Evolutionary conservation across 371 early-diverging fungal genomes (phyloP).

Genomic region (Catenaria anguillulae): DNA sequence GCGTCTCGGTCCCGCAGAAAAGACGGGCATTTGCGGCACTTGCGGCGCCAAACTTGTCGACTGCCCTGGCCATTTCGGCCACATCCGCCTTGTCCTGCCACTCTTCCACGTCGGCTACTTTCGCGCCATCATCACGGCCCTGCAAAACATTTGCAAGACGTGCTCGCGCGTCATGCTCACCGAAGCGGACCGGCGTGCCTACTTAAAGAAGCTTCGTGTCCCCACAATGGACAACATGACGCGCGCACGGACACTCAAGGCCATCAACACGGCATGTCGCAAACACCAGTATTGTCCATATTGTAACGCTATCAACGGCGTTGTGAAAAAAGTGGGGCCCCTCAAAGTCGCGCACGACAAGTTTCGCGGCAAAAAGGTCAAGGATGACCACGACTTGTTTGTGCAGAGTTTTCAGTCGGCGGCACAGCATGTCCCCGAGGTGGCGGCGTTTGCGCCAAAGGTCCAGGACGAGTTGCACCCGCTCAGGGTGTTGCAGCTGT

Average conservation of each 20-base stretch:
- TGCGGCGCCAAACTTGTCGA: slow-evolving; percentile 92
- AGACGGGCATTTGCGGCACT: slow-evolving; percentile 51
- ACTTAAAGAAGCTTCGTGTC: slow-evolving; percentile 39
- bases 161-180: slow-evolving; percentile 93
- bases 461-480: slow-evolving; percentile 95
- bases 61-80: slow-evolving; percentile 99
- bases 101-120: slow-evolving; percentile 67
- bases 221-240: slow-evolving; percentile 68
- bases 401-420: slow-evolving; percentile 35
- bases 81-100: slow-evolving; percentile 94
- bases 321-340: slow-evolving; percentile 81
- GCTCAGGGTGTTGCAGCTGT: slow-evolving; percentile 64
- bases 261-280: slow-evolving; percentile 72
- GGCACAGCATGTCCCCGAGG: slow-evolving; percentile 41
- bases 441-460: slow-evolving; percentile 58
- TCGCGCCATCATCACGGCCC: slow-evolving; percentile 74
- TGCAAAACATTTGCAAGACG: slow-evolving; percentile 90
- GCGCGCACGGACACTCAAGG: slow-evolving; percentile 61
- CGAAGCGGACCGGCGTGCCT: slow-evolving; percentile 15
- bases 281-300: slow-evolving; percentile 76
- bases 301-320: slow-evolving; percentile 31
- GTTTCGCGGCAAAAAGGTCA: slow-evolving; percentile 71
- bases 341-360: slow-evolving; percentile 70
- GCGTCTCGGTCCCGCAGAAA: slow-evolving; percentile 61
- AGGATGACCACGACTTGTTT: slow-evolving; percentile 13